Base-by-base conservation (phyloP, 352 stramenopile genomes). In the Phytophthora europaea region DNA sequence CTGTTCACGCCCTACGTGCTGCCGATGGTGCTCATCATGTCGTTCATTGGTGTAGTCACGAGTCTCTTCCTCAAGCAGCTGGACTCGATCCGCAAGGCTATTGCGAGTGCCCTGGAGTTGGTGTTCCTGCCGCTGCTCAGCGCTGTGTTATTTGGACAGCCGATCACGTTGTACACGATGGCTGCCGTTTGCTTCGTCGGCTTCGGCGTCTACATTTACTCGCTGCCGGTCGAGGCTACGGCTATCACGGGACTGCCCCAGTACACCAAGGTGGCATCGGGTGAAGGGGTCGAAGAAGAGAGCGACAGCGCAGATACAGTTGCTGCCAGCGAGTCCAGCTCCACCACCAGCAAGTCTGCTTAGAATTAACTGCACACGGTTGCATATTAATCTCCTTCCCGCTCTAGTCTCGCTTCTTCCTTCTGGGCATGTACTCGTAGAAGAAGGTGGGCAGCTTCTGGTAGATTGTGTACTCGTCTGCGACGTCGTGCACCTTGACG, bases 361-460 rank as follows among this genome's bases (percentile, higher is more conserved):
- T 60, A 60, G 53, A 40, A 64, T 23, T 22, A 26, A 16, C 43
- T 53, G 40, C 9, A 34, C 55, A 22, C 26, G 55, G 22, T 20
- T 52, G 56, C 43, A 33, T 53, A 53, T 53, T 53, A 53, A 26
- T n/a, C 47, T 53, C 0, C n/a, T 48, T 15, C 45, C 16, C 45
- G 4, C n/a, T 28, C 47, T 75, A 75, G 61, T 81, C 59, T 47
- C 79, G 77, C 65, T 85, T 89, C 70, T 92, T 92, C 59, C 87
- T 90, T 56, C 72, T 69, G n/a, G 83, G 82, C 80, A 88, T 87
- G 75, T 94, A 96, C 71, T 96, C 89, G 81, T 96, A 96, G 73
- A 96, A 96, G 65, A 96, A 96, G 18, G 89, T 96, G 1, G 89
- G 89, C 22, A 96, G 74, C 61, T 91, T 94, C 72, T 94, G 87